Conservation (phyloP, 129 eudicot species). For the Oenanthe sinensis region DNA sequence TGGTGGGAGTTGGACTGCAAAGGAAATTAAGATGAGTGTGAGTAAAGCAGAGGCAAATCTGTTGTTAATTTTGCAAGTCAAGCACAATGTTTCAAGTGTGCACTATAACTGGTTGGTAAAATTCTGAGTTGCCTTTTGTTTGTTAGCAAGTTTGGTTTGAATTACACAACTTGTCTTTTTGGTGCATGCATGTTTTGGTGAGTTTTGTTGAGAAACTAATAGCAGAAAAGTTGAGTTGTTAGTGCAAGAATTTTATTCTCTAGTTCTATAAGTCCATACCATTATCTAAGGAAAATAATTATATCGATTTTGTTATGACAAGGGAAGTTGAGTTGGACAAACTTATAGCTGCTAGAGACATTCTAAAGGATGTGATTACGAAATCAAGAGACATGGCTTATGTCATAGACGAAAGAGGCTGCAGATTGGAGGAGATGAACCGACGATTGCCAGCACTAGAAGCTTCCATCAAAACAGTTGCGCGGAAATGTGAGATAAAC, state of each 20-base stretch:
- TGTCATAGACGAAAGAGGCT: slow-evolving; percentile 26
- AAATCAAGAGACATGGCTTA: slow-evolving; percentile 41
- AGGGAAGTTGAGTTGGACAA: slow-evolving; percentile 4
- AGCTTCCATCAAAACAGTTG: slow-evolving; percentile 24
- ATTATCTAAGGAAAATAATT: slow-evolving; percentile 8
- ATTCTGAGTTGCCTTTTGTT: slow-evolving; percentile 15
- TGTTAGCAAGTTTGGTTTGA: slow-evolving; percentile 60
- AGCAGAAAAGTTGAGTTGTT: background rate
- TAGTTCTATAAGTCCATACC: too few species aligned
- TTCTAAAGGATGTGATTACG: slow-evolving; percentile 45
- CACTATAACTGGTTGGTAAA: background rate
- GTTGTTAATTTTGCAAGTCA: background rate
- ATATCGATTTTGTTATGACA: slow-evolving; percentile 1
- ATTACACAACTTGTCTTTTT: slow-evolving; percentile 5
- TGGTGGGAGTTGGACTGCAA: background rate
- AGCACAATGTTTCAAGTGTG: background rate
- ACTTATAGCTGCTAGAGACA: slow-evolving; percentile 42
- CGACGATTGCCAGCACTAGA: slow-evolving; percentile 28
- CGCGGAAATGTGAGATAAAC: slow-evolving; percentile 32
- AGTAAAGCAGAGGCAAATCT: slow-evolving; percentile 10
- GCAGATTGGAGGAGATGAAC: slow-evolving; percentile 30
- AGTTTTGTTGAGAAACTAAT: slow-evolving; percentile 23
- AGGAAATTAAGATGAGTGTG: slow-evolving; percentile 2
- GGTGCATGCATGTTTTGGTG: slow-evolving; percentile 29
- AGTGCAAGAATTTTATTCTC: background rate